Base-by-base conservation (phyloP, 306 rosid genomes). In the Medicago arabica region DNA sequence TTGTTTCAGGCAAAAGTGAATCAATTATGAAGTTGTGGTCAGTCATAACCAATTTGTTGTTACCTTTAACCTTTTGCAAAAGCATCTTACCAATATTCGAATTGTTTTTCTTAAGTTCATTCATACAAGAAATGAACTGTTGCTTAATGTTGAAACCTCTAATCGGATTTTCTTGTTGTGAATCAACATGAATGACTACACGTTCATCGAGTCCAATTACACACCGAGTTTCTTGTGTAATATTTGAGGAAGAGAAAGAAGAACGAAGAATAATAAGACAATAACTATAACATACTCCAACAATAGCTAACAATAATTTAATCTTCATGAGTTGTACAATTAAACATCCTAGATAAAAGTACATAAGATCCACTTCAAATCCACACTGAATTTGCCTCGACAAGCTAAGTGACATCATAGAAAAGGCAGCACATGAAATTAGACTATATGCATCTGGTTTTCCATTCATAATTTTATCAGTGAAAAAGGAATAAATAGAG, bases 21-120 rank as follows among this genome's bases (percentile, higher is more conserved):
- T 93, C 98, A 28, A 88, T 75, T 40, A 90, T 71, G 72, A 88
- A 68, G 69, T 88, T 90, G 62, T 79, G 84, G 49, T 90, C 86
- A 0, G n/a, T 5, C 21, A 1, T 14, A 44, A 50, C 16, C 28
- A 23, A 23, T 23, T 23, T 1, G 2, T 23, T 1, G 28, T 23
- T 23, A 23, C 28, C 28, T 23, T 67, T 13, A 28, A 76, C 68
- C 2, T 54, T 40, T 19, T n/a, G 10, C 36, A 21, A 55, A 55
- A 76, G 9, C 63, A 57, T 57, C 15, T 57, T 58, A 6, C 34
- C 38, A 12, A 58, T 21, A 4, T 11, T 58, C 1, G 8, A 21
- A 23, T 23, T 12, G 64, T 58, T 58, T 6, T 23, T 23, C 16
- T 11, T 2, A 11, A 58, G 34, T 8, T 58, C 64, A 8, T 58